Percentiles rank a stretch among this genome's conserved stretches.
These are phyloP conservation scores for Eleusine coracana DNA, from an alignment of 176 grass and related monocot species.

Conservation along the genomic window DNA sequence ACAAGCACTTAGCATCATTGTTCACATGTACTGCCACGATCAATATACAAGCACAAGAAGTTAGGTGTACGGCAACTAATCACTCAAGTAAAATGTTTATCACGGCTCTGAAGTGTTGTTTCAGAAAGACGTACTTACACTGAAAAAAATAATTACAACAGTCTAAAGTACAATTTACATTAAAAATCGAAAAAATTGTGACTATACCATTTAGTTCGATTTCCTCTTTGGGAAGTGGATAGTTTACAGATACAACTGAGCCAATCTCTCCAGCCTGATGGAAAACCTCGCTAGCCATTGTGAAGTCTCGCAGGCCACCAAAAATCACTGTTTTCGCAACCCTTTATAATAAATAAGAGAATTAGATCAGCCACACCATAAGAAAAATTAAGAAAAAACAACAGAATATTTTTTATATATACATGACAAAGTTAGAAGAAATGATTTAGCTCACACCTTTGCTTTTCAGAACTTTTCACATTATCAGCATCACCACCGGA, in stretches of 20 bases:
- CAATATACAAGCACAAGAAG: not conserved
- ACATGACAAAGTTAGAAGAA: constrained; percentile 9
- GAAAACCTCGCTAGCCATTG: constrained; percentile 77
- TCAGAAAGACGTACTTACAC: constrained; percentile 16
- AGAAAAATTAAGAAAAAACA: constrained; percentile 8
- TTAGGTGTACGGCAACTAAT: not conserved
- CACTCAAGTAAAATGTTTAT: constrained; percentile 5
- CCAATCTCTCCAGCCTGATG: constrained; percentile 72
- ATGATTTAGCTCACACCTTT: constrained; percentile 60
- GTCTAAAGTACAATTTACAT: constrained; percentile 16
- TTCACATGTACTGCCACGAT: too few relatives aligned
- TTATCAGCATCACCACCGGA: constrained; percentile 38
- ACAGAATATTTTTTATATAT: not conserved
- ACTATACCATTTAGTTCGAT: constrained; percentile 72
- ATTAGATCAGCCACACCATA: constrained; percentile 8
- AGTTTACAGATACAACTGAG: constrained; percentile 74
- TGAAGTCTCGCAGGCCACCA: constrained; percentile 64
- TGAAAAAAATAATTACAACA: not conserved
- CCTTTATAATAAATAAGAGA: constrained; percentile 41
- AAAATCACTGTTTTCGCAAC: constrained; percentile 92
- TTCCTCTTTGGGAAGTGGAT: constrained; percentile 80
- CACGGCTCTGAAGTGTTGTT: not conserved
- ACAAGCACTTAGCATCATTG: too few relatives aligned
- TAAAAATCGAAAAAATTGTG: not conserved
- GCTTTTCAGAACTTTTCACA: constrained; percentile 75